Conservation (phyloP, 106 monocot species). For the Apostasia shenzhenica region DNA sequence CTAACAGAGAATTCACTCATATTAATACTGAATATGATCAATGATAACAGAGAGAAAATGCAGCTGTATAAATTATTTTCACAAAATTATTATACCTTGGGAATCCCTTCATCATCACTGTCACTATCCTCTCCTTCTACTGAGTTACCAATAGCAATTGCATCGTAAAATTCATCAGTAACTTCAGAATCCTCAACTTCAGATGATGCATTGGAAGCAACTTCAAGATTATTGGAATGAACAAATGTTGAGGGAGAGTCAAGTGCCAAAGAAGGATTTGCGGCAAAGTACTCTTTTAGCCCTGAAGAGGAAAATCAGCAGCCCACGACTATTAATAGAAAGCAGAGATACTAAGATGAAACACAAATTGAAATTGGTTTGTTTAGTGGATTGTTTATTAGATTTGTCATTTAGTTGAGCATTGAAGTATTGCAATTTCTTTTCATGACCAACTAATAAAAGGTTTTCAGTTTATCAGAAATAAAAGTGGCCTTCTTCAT, state of each 20-base stretch:
- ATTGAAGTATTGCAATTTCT: too few species aligned
- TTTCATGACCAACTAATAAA: too few species aligned
- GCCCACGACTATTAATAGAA: too few species aligned
- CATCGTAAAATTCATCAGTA: constrained; percentile 92
- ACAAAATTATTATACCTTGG: constrained; percentile 26
- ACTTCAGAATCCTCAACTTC: constrained; percentile 54
- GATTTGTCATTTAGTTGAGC: too few species aligned
- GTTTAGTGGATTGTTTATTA: too few species aligned
- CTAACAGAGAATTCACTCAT: constrained; percentile 21
- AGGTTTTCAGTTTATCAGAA: too few species aligned
- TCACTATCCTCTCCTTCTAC: constrained; percentile 85
- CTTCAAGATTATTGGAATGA: constrained; percentile 26
- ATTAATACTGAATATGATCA: too few species aligned
- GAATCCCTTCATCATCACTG: constrained; percentile 38
- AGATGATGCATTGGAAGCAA: constrained; percentile 16
- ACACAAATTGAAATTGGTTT: too few species aligned
- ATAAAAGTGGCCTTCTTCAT: too few species aligned
- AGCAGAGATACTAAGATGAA: not conserved
- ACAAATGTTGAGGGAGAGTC: constrained; percentile 39
- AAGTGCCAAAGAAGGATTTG: constrained; percentile 51
- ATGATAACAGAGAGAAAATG: not conserved
- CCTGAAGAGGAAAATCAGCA: constrained; percentile 28
- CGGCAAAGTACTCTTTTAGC: constrained; percentile 81
- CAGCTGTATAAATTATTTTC: not conserved
- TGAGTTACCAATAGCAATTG: constrained; percentile 52